phyloP scores from a whole-genome alignment of 1,139 yeast species.

The Groenewaldozyma auringiensis region DNA sequence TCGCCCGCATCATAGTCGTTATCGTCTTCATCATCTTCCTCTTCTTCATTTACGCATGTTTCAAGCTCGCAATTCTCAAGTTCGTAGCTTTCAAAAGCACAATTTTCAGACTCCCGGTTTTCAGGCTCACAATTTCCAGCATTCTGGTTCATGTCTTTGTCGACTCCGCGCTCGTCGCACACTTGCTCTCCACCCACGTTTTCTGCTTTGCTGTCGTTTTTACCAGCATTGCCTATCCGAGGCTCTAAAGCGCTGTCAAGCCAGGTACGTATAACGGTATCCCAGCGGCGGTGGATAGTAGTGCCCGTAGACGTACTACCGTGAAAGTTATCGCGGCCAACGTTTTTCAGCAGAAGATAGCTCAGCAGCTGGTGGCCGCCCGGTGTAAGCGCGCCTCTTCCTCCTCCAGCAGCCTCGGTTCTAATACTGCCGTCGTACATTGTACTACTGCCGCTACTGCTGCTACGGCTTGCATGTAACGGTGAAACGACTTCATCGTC shows the following conservation, averaged over 20 bases:
- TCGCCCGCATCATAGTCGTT: neutral
- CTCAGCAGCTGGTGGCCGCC: slow-evolving; percentile 3
- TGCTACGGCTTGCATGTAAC: too few species aligned
- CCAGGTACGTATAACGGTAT: neutral
- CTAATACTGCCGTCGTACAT: too few species aligned
- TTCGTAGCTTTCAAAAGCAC: too few species aligned
- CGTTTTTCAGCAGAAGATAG: neutral
- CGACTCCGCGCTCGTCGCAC: neutral
- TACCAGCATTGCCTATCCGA: neutral
- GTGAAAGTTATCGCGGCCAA: neutral
- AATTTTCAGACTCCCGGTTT: neutral
- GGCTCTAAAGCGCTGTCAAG: neutral
- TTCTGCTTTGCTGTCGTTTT: neutral
- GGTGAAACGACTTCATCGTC: too few species aligned
- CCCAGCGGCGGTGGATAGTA: neutral
- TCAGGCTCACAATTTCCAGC: neutral
- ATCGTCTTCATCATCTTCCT: neutral
- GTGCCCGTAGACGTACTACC: neutral
- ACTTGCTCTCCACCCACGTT: neutral
- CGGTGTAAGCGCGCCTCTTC: neutral
- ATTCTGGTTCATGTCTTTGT: too few species aligned
- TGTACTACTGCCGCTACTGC: too few species aligned
- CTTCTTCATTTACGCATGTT: neutral
- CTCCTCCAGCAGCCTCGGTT: too few species aligned
- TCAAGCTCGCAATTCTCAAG: neutral